Base-by-base conservation (phyloP, 2,329 filamentous ascomycete species). In the Sporothrix curviconia region DNA sequence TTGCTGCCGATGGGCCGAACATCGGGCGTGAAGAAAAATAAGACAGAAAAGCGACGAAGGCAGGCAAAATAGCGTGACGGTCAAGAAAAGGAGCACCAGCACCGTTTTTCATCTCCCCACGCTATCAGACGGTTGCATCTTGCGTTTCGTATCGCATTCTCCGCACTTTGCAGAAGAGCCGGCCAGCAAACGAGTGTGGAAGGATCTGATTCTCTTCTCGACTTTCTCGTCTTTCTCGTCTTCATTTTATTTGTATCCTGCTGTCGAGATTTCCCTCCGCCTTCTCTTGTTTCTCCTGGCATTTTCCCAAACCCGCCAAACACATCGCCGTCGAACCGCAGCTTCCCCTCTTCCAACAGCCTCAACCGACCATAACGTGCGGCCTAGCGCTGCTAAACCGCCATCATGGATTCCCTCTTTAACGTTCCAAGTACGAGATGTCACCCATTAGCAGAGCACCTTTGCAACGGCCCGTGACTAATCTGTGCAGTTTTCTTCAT, bases 401-500 rank as follows among this genome's bases (percentile, higher is more conserved):
- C 25, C 39, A 59, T 3, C 49, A 59, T 59, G 58, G 49, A 53
- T 9, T 24, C 43, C 42, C 34, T 59, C 19, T 54, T 59, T 19
- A 50, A 42, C 4, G 40, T 59, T n/a, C 58, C 58, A 8, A 40
- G 55, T 57, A 52, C 14, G 55, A 17, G 11, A 6, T n/a, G n/a
- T n/a, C n/a, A n/a, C n/a, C n/a, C 25, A 32, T 32, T 19, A 11
- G n/a, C 24, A 30, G 14, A 2, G 22, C n/a, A 6, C 4, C 3
- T 7, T 17, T 11, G 12, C 11, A 11, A 32, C 15, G 2, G 3
- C n/a, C 3, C 22, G 3, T 32, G 14, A 8, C 34, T 55, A 9
- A 47, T 19, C 5, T 30, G 4, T 22, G 85, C 86, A 63, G 84
- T 95, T 58, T 95, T 95, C 75, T 91, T 95, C 74, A 88, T 95